Evolutionary conservation across 2,329 filamentous ascomycete genomes (phyloP), one percentile per base, ranked within the genome.

Genomic region (Fusarium multiceps): DNA sequence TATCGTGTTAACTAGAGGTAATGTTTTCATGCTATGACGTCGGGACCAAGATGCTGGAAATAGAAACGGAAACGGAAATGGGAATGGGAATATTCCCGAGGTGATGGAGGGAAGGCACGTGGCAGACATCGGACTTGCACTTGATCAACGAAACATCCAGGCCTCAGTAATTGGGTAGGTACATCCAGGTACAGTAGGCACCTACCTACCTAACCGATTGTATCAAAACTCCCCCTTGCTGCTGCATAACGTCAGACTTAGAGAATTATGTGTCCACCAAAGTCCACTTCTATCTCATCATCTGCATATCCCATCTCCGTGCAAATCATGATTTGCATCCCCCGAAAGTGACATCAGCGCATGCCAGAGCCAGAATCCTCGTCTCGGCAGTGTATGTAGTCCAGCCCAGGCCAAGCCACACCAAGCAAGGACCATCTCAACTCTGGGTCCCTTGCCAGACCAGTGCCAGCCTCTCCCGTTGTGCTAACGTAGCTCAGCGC

Each of bases 391-490:
- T 61, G 48, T 41, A 55, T 16, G 23, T 25, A 25, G 23, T 40
- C 37, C 23, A 25, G 23, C 32, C 37, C 23, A 48, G 25, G 28
- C 54, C 48, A 65, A 46, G 47, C 41, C 46, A 59, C 27, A 23
- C 40, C 23, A 49, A 62, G 46, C 63, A 66, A 66, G 47, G 54
- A 54, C 53, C 47, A 27, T 40, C n/a, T 46, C 40, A 58, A 51
- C 32, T 45, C 45, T 47, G 40, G 30, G 59, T 25, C 34, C 18
- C 23, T 50, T 43, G 32, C 32, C 32, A 13, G 45, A 37, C 59
- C 50, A 50, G 47, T 34, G 56, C 53, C 56, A 69, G 58, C 68
- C 67, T 71, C 61, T 68, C 68, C 68, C 68, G 63, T 58, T 42
- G 40, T 47, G 25, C 63, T 64, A 57, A 51, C 49, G 49, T 34